A percentile compares a stretch with the other conserved stretches of the same genome.
Conservation (phyloP, 2,329 filamentous ascomycete species). For the Penicillium sp. region DNA sequence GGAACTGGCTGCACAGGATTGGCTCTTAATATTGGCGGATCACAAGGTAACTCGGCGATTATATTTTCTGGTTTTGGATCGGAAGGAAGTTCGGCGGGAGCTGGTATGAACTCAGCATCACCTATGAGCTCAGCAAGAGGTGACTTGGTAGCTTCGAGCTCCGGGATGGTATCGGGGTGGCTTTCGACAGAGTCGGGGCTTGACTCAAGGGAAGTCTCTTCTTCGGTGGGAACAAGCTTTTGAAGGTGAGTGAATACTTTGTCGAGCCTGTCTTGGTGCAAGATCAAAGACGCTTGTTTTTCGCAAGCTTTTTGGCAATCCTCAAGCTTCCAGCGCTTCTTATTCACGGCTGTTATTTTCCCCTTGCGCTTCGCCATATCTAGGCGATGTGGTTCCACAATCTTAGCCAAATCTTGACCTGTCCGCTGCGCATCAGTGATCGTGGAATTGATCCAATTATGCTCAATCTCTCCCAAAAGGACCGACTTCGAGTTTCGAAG, state of each 20-base stretch:
- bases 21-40: neutral
- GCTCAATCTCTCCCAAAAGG: constrained; percentile 25
- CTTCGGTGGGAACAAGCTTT: neutral
- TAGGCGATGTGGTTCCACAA: constrained; percentile 26
- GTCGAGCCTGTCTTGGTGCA: constrained; percentile 24
- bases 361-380: constrained; percentile 22
- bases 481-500: constrained; percentile 11
- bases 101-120: neutral
- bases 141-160: neutral
- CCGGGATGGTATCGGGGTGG: neutral
- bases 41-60: constrained; percentile 14
- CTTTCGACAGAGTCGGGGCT: neutral
- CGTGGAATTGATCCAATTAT: constrained; percentile 29
- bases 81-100: constrained; percentile 9
- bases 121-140: constrained; percentile 4
- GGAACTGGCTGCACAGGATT: constrained; percentile 1
- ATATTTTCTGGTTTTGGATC: neutral
- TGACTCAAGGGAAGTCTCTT: neutral
- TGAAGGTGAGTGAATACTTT: constrained; percentile 23
- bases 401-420: constrained; percentile 32
- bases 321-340: constrained; percentile 25
- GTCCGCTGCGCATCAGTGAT: constrained; percentile 40
- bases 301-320: constrained; percentile 20
- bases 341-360: constrained; percentile 16
- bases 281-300: constrained; percentile 19